Base-by-base conservation (phyloP, 2,329 filamentous ascomycete genomes). In the Periconia digitata region DNA sequence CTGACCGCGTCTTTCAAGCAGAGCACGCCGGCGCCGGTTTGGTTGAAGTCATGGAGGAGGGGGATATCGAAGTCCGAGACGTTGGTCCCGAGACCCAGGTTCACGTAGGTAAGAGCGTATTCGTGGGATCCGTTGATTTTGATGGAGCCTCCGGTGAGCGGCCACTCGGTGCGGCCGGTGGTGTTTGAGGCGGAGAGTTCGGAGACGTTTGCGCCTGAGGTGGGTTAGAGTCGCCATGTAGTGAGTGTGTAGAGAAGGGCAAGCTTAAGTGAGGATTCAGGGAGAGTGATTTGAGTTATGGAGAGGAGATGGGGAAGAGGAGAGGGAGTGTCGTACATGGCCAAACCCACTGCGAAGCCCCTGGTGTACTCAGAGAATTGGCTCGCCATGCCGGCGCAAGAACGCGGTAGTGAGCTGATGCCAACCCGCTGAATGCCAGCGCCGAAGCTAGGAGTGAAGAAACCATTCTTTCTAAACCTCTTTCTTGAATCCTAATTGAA, bases 21-120 rank as follows among this genome's bases (percentile, higher is more conserved):
- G 43, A 78, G 74, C 0, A 73, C 71, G 5, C 76, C 76, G 12
- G 73, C 72, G n/a, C 72, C 72, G 0, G 76, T 79, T 60, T 77
- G 74, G 57, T 79, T 79, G 62, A 77, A 76, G 36, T 64, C 59
- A 16, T 64, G 58, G 3, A 76, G 63, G 15, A 79, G 66, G 15
- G 63, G 65, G 53, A 77, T 73, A 57, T 78, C 77, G 66, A 78
- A 76, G 46, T 63, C 60, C 15, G 75, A 72, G 4, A 72, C 70
- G 42, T 69, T 69, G 36, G 53, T 56, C 45, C 67, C 75, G 37
- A 79, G 56, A 6, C 72, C 76, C 3, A 79, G 66, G 55, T 78
- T 79, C 39, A 79, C 67, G 45, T 73, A 75, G 2, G 76, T 77
- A 22, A 76, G 67, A 2, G 76, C 74, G 55, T 66, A 73, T 16